phyloP scores from a whole-genome alignment of 352 stramenopile species.

The Globisporangium echinulatum region DNA sequence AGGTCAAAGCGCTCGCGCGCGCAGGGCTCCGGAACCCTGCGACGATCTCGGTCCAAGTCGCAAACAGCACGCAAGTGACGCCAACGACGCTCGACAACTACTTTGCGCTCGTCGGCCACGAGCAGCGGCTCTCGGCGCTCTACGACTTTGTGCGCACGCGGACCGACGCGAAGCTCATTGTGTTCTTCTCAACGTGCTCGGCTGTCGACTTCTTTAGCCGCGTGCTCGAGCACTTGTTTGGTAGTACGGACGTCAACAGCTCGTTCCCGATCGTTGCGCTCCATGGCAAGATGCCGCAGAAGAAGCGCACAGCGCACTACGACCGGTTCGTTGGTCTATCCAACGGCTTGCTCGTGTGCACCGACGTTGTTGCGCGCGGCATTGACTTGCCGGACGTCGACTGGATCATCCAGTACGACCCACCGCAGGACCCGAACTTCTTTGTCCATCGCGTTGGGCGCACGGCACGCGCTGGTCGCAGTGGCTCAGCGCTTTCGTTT shows the following conservation, averaged over 20 bases:
- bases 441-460: slow-evolving; percentile 98
- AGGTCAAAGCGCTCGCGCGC: slow-evolving; percentile 93
- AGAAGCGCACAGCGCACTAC: slow-evolving; percentile 81
- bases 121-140: slow-evolving; percentile 92
- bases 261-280: slow-evolving; percentile 62
- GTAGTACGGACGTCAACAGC: slow-evolving; percentile 10
- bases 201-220: slow-evolving; percentile 97
- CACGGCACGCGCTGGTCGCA: slow-evolving; percentile 93
- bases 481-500: slow-evolving; percentile 93
- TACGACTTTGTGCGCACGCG: slow-evolving; percentile 91
- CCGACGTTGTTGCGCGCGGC: slow-evolving; percentile 97
- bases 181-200: slow-evolving; percentile 99
- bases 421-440: slow-evolving; percentile 96
- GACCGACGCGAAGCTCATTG: slow-evolving; percentile 89
- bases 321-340: slow-evolving; percentile 52
- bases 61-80: slow-evolving; percentile 74
- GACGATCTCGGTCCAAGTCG: slow-evolving; percentile 95
- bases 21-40: slow-evolving; percentile 98
- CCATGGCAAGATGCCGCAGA: slow-evolving; percentile 94
- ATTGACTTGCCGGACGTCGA: slow-evolving; percentile 98
- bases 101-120: slow-evolving; percentile 91
- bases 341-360: slow-evolving; percentile 93
- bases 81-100: slow-evolving; percentile 89
- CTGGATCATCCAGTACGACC: slow-evolving; percentile 99
- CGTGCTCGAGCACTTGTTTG: slow-evolving; percentile 82